Percentiles rank a stretch among this genome's conserved stretches.
Evolutionary conservation across 805 yeast species (phyloP).

Genomic region (baker's yeast (Saccharomyces cerevisiae)): DNA sequence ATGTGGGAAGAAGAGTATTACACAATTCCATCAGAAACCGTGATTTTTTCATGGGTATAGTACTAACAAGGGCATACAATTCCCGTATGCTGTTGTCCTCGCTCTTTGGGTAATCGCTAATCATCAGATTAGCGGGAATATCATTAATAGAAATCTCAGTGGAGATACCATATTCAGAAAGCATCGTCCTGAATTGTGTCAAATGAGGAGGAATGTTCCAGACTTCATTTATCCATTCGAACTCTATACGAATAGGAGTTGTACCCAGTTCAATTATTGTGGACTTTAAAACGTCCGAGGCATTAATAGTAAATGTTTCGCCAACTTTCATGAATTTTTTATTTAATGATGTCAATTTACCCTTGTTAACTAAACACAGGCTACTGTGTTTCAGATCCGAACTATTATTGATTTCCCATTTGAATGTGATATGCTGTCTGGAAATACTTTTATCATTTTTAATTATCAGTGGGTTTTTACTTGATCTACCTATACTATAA

Average conservation of each 20-base stretch:
- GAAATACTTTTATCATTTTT: conserved; percentile 30
- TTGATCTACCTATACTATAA: conserved; percentile 26
- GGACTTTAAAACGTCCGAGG: background rate
- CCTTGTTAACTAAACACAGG: conserved; percentile 14
- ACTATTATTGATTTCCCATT: conserved; percentile 11
- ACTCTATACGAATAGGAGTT: conserved; percentile 13
- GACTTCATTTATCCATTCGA: conserved; percentile 9
- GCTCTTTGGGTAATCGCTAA: background rate
- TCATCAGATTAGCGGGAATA: background rate
- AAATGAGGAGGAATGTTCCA: conserved; percentile 12
- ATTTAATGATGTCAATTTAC: conserved; percentile 23
- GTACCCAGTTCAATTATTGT: conserved; percentile 15
- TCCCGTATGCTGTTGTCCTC: background rate
- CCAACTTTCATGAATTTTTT: conserved; percentile 13
- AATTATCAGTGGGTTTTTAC: conserved; percentile 20
- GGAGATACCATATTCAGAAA: background rate
- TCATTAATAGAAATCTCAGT: background rate
- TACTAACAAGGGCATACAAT: conserved; percentile 11
- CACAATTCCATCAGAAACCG: conserved; percentile 4
- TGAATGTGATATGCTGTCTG: conserved; percentile 21
- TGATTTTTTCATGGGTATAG: conserved; percentile 6
- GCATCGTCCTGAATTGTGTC: background rate
- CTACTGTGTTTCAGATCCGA: background rate
- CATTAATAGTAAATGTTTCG: conserved; percentile 9
- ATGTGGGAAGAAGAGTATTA: background rate